phyloP scores from a whole-genome alignment of 2,329 filamentous ascomycete genomes.

The Venturia pyrina region DNA sequence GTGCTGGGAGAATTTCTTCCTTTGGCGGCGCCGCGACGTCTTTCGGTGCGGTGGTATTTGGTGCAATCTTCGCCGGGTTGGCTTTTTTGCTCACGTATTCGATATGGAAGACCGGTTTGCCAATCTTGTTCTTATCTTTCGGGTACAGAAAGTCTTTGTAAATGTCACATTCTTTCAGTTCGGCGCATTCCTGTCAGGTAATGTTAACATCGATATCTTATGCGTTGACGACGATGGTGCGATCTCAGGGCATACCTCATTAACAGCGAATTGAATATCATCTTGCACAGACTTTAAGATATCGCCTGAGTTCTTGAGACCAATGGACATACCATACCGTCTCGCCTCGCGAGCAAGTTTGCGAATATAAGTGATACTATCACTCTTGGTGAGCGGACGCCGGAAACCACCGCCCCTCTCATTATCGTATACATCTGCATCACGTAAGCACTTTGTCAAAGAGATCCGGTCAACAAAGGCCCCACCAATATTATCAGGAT shows the following conservation, averaged over 20 bases:
- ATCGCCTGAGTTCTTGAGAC: conserved; percentile 6
- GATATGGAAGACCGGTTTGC: conserved; percentile 63
- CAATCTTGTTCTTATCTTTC: conserved; percentile 25
- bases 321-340: conserved; percentile 1
- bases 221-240: conserved; percentile 19
- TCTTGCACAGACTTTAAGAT: not conserved
- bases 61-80: not conserved
- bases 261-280: conserved; percentile 8
- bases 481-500: conserved; percentile 23
- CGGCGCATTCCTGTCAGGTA: conserved; percentile 35
- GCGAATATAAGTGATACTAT: not conserved
- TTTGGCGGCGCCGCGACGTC: conserved; percentile 19
- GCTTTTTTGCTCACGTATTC: conserved; percentile 40
- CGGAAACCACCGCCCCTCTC: conserved; percentile 8
- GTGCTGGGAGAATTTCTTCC: not conserved
- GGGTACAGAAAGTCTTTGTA: conserved; percentile 45
- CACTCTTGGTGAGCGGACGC: not conserved
- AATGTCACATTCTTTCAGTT: conserved; percentile 34
- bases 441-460: not conserved
- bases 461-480: not conserved
- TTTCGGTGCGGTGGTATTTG: conserved; percentile 13
- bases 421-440: conserved; percentile 13
- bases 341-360: not conserved
- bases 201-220: not conserved
- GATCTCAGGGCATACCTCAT: not conserved